Conservation (phyloP, 2,329 filamentous ascomycete species). For the Apiospora kogelbergensis region DNA sequence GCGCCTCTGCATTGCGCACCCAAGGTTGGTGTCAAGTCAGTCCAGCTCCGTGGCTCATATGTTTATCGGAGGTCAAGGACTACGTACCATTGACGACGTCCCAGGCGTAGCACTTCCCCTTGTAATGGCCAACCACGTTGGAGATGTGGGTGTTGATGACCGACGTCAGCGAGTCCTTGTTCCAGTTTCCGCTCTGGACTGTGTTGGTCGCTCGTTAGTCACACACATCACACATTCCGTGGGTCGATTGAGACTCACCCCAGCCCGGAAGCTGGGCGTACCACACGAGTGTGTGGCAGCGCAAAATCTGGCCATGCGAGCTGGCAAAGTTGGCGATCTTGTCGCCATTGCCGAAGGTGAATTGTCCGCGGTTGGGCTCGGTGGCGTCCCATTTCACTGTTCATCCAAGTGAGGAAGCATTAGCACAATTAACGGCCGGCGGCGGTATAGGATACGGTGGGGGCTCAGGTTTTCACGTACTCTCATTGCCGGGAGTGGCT, state of each 20-base stretch:
- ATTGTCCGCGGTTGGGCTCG: constrained; percentile 56
- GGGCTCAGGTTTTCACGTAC: constrained; percentile 21
- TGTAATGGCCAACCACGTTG: constrained; percentile 45
- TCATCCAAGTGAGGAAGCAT: not conserved
- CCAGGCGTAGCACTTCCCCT: constrained; percentile 52
- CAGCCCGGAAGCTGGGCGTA: constrained; percentile 51
- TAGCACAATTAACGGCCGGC: not conserved
- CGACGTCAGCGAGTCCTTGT: constrained; percentile 47
- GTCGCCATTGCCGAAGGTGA: constrained; percentile 62
- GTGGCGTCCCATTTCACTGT: constrained; percentile 51
- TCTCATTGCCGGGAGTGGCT: constrained; percentile 59
- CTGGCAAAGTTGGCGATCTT: constrained; percentile 43
- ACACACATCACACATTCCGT: not conserved
- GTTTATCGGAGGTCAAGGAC: not conserved
- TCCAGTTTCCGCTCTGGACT: constrained; percentile 42
- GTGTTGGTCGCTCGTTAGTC: constrained; percentile 17
- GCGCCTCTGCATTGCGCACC: constrained; percentile 34
- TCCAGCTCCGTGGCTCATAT: not conserved
- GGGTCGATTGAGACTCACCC: constrained; percentile 24
- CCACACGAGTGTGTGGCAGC: constrained; percentile 57
- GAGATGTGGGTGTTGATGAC: constrained; percentile 55
- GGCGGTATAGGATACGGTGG: not conserved
- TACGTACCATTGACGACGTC: constrained; percentile 51
- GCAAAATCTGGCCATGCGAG: constrained; percentile 44
- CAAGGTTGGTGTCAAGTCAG: no score